phyloP scores from a whole-genome alignment of 805 yeast species.

The Spathaspora sp. region DNA sequence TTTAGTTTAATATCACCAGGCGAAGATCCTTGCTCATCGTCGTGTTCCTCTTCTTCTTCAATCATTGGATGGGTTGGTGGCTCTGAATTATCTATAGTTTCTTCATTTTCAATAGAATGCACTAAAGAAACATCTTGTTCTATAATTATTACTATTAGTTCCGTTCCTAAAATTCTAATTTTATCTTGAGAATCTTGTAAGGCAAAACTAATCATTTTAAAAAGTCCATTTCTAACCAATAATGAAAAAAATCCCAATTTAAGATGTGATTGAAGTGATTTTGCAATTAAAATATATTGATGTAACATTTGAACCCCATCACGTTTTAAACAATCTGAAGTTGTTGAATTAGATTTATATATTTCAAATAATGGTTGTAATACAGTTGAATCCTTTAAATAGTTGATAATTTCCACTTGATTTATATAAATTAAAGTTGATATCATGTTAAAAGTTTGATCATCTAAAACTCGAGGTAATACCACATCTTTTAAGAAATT shows the following conservation, averaged over 20 bases:
- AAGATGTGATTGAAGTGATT: conserved; percentile 57
- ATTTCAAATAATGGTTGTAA: conserved; percentile 56
- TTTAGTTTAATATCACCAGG: conserved; percentile 18
- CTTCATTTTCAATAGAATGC: conserved; percentile 29
- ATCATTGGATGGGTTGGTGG: conserved; percentile 15
- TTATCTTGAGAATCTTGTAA: conserved; percentile 47
- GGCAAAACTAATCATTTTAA: conserved; percentile 69
- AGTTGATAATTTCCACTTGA: conserved; percentile 64
- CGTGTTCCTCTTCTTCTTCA: conserved; percentile 6
- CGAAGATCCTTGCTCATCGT: conserved; percentile 7
- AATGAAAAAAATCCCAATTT: conserved; percentile 61
- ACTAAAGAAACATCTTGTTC: conserved; percentile 78
- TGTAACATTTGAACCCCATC: conserved; percentile 78
- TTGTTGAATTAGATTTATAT: conserved; percentile 32
- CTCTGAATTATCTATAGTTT: conserved; percentile 25
- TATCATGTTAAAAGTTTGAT: conserved; percentile 65
- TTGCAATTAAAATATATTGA: conserved; percentile 75
- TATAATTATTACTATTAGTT: conserved; percentile 71
- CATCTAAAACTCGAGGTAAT: conserved; percentile 78
- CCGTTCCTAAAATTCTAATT: conserved; percentile 71
- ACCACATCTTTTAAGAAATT: conserved; percentile 86
- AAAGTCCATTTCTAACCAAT: conserved; percentile 65
- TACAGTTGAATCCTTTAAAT: conserved; percentile 49
- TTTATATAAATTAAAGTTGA: conserved; percentile 64
- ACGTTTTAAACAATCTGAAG: conserved; percentile 29